phyloP scores from a whole-genome alignment of 176 grass and related monocot genomes.

The Guadua angustifolia region DNA sequence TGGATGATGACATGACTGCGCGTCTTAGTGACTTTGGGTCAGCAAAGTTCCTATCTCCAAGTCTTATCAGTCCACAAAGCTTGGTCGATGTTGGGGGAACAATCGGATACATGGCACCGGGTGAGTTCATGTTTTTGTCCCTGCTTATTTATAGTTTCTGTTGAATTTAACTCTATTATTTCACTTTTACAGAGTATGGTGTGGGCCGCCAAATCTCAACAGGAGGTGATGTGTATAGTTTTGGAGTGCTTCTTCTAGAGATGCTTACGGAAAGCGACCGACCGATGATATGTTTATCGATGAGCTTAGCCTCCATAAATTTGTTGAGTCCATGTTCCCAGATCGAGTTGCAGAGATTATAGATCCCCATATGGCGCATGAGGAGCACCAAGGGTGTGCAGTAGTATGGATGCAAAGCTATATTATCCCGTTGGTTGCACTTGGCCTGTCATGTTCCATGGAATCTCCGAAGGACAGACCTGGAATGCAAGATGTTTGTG shows the following conservation, averaged over 20 bases:
- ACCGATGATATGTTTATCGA: conserved; percentile 8
- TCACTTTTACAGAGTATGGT: neutral
- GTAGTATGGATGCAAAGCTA: conserved; percentile 1
- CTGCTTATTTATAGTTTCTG: no score
- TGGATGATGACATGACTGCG: neutral
- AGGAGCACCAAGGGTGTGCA: no score
- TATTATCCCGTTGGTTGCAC: conserved; percentile 18
- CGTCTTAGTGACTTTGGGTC: conserved; percentile 5
- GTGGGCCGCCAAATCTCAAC: neutral
- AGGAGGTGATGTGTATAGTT: conserved; percentile 33
- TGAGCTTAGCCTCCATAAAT: conserved; percentile 30
- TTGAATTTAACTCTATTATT: no score
- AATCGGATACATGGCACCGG: neutral
- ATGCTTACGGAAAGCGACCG: conserved; percentile 26
- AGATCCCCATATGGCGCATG: no score
- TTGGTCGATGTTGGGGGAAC: neutral
- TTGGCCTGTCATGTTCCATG: conserved; percentile 42
- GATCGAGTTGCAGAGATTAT: no score
- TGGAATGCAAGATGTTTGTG: conserved; percentile 42
- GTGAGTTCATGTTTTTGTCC: neutral
- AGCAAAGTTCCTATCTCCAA: neutral
- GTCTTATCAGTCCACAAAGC: neutral
- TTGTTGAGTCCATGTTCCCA: conserved; percentile 24
- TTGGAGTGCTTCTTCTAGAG: conserved; percentile 47
- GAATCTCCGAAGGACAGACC: conserved; percentile 38